phyloP scores from a whole-genome alignment of 2,329 filamentous ascomycete species.

The Magnaporthales sp. region DNA sequence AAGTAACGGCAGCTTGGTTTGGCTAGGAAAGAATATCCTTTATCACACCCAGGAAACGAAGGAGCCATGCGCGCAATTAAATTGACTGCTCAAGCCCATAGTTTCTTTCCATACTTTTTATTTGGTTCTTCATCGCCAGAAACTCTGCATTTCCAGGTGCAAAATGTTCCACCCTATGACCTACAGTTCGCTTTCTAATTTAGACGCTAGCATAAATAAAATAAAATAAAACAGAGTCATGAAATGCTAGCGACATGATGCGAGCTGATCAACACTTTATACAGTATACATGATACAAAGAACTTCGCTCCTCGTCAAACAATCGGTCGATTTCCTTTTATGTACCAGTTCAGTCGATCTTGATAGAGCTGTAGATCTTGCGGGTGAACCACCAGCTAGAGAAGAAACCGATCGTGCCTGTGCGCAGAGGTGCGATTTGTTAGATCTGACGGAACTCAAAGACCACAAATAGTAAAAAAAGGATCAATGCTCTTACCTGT shows the following conservation, averaged over 20 bases:
- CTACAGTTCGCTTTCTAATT: background rate
- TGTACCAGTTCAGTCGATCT: conserved; percentile 65
- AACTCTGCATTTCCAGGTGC: too few relatives aligned
- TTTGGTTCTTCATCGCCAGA: background rate
- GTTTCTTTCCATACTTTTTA: background rate
- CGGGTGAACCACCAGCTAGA: conserved; percentile 90
- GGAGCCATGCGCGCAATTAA: too few relatives aligned
- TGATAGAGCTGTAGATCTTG: conserved; percentile 95
- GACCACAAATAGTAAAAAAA: conserved; percentile 45
- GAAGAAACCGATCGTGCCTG: conserved; percentile 92
- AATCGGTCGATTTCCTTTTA: background rate
- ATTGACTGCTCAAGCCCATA: too few relatives aligned
- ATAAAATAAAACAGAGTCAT: background rate
- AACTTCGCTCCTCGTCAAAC: background rate
- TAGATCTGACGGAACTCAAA: background rate
- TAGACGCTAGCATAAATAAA: background rate
- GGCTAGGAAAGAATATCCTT: background rate
- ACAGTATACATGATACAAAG: background rate
- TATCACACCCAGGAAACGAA: too few relatives aligned
- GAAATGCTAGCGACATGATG: conserved; percentile 10
- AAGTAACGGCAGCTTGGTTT: background rate
- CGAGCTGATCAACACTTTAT: conserved; percentile 5
- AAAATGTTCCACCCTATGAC: background rate
- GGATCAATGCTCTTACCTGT: conserved; percentile 67
- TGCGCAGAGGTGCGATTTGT: conserved; percentile 10